phyloP scores from a whole-genome alignment of 768 basidiomycete genomes.

The Auricularia sp. region DNA sequence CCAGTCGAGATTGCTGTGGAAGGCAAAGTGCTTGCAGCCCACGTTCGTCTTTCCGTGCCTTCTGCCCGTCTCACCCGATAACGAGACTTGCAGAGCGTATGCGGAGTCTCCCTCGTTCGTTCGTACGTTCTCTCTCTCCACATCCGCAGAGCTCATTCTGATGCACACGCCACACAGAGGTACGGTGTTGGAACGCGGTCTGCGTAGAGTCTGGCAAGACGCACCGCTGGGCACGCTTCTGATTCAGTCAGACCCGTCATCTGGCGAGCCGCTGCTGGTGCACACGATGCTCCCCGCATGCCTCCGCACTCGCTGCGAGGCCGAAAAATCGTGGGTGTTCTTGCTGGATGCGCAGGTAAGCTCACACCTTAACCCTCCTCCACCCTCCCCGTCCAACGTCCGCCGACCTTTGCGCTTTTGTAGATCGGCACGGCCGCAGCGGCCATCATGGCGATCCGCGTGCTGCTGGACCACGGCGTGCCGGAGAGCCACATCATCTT shows the following conservation, averaged over 20 bases:
- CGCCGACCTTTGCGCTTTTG: conserved; percentile 1
- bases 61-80: background rate
- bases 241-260: conserved; percentile 75
- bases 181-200: conserved; percentile 90
- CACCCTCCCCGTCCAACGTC: background rate
- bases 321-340: conserved; percentile 70
- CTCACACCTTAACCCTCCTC: background rate
- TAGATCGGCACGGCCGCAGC: conserved; percentile 91
- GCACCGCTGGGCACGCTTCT: conserved; percentile 82
- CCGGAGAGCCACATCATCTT: conserved; percentile 78
- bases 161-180: conserved; percentile 27
- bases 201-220: conserved; percentile 80
- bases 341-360: conserved; percentile 79
- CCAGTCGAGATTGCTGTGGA: conserved; percentile 46
- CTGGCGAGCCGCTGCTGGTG: conserved; percentile 82
- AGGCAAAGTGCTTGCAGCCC: conserved; percentile 55
- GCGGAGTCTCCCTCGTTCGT: conserved; percentile 82
- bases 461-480: conserved; percentile 88
- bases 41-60: conserved; percentile 29
- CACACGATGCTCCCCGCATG: conserved; percentile 70
- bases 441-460: conserved; percentile 90
- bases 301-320: conserved; percentile 55
- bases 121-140: conserved; percentile 44
- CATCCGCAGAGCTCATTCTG: conserved; percentile 1
- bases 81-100: conserved; percentile 43